phyloP scores from a whole-genome alignment of 1,284 basidiomycete species.

The Thecaphora frezii region DNA sequence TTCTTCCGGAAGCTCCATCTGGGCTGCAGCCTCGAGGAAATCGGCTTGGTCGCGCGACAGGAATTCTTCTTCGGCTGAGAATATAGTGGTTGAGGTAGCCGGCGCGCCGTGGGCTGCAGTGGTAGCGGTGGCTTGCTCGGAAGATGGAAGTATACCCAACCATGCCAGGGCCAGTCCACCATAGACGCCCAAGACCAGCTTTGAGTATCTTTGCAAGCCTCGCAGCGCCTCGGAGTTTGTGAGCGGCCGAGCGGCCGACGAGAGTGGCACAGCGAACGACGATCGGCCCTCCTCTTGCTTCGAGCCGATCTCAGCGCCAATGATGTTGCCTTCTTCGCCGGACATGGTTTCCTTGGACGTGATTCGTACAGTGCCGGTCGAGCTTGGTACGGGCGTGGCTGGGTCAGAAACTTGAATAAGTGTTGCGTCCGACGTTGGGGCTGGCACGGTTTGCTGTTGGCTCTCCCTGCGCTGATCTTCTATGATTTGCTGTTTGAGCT shows the following conservation, averaged over 20 bases:
- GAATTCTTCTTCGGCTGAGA: conserved; percentile 41
- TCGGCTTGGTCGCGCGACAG: conserved; percentile 31
- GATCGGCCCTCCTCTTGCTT: conserved; percentile 8
- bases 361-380: conserved; percentile 26
- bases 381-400: not conserved
- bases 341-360: conserved; percentile 32
- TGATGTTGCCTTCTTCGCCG: conserved; percentile 39
- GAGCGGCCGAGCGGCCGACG: conserved; percentile 17
- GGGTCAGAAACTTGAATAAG: no score
- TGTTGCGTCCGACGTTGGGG: no score
- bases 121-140: not conserved
- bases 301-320: conserved; percentile 47
- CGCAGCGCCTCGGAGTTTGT: conserved; percentile 37
- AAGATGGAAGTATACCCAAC: conserved; percentile 36
- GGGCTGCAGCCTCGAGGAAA: conserved; percentile 35
- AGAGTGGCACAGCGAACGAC: conserved; percentile 13
- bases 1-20: conserved; percentile 42
- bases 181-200: conserved; percentile 49
- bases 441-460: no score
- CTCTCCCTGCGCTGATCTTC: not conserved
- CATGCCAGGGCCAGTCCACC: conserved; percentile 47
- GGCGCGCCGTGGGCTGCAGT: not conserved
- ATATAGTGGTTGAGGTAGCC: conserved; percentile 8
- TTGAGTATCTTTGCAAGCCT: conserved; percentile 43
- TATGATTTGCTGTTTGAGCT: conserved; percentile 26